Evolutionary conservation across 768 basidiomycete species (phyloP), one percentile per base, ranked within the genome.

Genomic region (Amanita fuliginea): DNA sequence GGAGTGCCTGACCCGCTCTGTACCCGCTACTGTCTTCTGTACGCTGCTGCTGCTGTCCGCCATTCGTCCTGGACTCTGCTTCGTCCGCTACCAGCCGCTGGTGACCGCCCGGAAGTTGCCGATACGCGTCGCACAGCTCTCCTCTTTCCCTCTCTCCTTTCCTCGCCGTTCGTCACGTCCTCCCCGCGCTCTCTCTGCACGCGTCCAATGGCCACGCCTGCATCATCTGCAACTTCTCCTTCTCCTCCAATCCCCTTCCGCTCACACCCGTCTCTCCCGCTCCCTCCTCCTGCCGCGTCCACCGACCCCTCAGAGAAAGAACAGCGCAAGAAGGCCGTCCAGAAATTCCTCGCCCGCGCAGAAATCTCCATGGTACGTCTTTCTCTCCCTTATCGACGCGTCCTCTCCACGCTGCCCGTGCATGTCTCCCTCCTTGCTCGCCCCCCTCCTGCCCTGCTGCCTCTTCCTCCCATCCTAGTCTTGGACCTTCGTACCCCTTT

Each of bases 221-320:
- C 83, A 53, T 88, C 85, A 57, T 85, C 86, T 54, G 75, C 83
- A 58, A 89, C 87, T 62, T 87, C 86, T 51, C 80, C 83, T 59
- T 90, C 87, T 44, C 87, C 87, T 21, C 81, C 81, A 55, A 71
- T 81, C 62, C 65, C 75, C 61, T 84, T 76, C 70, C 30, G 30
- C 69, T 78, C 51, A 72, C 73, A 63, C 64, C 67, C 48, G 64
- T 66, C 26, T 56, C 70, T 56, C 65, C 70, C 58, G 65, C 69
- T 56, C 52, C 69, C 42, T 46, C 65, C 34, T 52, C 62, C 52
- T 56, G 30, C 68, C 42, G 49, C 63, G 36, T 49, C 62, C 33
- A 62, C 64, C 11, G 74, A 76, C 59, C 59, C 68, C 30, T 63
- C 62, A 9, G 81, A 83, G 54, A 68, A 65, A 53, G 83, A 85